These are phyloP conservation scores for Epithemia pelagica DNA, from an alignment of 108 stramenopile species.

Conservation along the genomic window DNA sequence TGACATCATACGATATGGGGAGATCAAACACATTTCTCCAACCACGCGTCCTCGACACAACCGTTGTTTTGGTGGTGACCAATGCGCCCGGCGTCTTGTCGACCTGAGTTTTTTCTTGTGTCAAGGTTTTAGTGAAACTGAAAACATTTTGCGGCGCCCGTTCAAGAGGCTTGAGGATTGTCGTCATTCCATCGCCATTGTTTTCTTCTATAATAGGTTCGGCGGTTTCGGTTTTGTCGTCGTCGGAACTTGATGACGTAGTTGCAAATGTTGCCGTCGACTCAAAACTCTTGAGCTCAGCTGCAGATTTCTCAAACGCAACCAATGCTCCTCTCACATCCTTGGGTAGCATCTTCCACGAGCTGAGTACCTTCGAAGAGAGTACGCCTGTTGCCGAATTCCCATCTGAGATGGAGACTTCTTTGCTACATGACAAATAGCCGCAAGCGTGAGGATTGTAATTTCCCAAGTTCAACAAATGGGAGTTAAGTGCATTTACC, in stretches of 20 bases:
- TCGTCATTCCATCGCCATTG: constrained; percentile 55
- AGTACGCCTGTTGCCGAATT: neutral
- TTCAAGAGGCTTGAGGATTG: constrained; percentile 60
- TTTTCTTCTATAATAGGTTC: constrained; percentile 44
- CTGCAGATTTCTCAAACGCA: neutral
- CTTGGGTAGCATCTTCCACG: neutral
- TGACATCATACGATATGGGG: constrained; percentile 87
- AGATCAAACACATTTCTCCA: constrained; percentile 84
- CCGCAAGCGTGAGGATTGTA: too few species aligned
- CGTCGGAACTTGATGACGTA: constrained; percentile 9
- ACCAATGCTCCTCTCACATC: neutral
- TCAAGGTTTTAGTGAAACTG: constrained; percentile 61
- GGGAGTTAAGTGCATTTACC: too few species aligned
- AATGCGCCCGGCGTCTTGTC: constrained; percentile 52
- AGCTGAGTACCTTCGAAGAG: neutral
- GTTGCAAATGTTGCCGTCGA: constrained; percentile 40
- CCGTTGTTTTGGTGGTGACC: constrained; percentile 75
- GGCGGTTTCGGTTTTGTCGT: constrained; percentile 15
- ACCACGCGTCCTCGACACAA: constrained; percentile 60
- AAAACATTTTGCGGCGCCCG: constrained; percentile 82
- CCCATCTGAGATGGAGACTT: neutral
- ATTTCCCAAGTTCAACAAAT: too few species aligned
- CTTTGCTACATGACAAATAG: too few species aligned
- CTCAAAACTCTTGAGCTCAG: constrained; percentile 9
- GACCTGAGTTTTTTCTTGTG: constrained; percentile 45